A percentile compares a stretch with the other conserved stretches of the same genome.
These are phyloP conservation scores for Nicotiana obtusifolia DNA, from an alignment of 257 asterid species.

Conservation along the genomic window DNA sequence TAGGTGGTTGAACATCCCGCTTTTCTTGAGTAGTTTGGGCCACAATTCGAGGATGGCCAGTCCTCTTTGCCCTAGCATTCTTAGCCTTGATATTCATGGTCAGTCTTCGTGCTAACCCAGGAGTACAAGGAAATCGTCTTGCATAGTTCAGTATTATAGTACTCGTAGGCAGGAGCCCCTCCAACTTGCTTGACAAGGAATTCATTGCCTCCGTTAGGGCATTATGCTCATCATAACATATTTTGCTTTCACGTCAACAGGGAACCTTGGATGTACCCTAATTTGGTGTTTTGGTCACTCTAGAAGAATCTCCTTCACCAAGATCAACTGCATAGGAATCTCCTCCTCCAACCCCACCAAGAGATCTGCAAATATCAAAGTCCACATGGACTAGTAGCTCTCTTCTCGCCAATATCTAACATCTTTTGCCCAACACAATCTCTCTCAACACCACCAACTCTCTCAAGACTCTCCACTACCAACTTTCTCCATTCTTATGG, in stretches of 20 bases:
- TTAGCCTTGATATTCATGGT: background rate
- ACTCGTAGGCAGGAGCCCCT: background rate
- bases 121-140: background rate
- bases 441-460: background rate
- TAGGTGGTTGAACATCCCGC: background rate
- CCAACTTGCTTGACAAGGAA: background rate
- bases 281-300: background rate
- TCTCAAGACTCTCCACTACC: background rate
- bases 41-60: background rate
- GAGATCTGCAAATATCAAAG: background rate
- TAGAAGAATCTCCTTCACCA: background rate
- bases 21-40: background rate
- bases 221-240: background rate
- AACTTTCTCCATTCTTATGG: background rate
- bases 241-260: background rate
- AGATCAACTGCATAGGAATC: background rate
- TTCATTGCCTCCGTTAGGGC: background rate
- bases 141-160: background rate
- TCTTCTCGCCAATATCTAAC: too few relatives aligned
- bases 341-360: background rate
- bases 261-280: background rate
- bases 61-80: background rate
- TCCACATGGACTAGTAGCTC: background rate
- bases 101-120: background rate
- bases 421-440: background rate